Conservation (phyloP, 768 basidiomycete species). For the Lactarius akahatsu region DNA sequence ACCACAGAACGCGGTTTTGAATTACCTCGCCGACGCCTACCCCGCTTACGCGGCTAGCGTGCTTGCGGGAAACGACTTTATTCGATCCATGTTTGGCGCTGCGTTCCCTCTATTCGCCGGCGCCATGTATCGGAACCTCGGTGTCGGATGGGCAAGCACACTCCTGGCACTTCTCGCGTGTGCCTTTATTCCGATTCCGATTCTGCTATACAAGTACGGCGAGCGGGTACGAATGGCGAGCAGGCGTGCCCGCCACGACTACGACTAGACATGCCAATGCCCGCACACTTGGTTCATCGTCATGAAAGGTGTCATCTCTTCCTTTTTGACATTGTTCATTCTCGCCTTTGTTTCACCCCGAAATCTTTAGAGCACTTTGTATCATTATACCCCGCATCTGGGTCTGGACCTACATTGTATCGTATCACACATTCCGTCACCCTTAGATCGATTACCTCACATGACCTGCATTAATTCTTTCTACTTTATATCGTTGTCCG, state of each 20-base stretch:
- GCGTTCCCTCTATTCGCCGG: slow-evolving; percentile 29
- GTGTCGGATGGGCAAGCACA: slow-evolving; percentile 33
- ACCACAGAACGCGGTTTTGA: slow-evolving; percentile 30
- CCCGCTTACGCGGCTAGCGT: slow-evolving; percentile 37
- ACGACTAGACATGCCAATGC: slow-evolving; percentile 3
- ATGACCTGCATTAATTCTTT: background rate
- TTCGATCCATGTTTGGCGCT: slow-evolving; percentile 34
- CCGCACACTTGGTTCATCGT: background rate
- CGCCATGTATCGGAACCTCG: slow-evolving; percentile 32
- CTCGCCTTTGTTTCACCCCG: background rate
- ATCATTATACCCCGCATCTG: background rate
- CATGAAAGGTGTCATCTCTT: background rate
- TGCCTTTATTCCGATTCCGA: slow-evolving; percentile 32
- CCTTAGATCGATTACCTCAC: background rate
- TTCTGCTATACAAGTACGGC: slow-evolving; percentile 27
- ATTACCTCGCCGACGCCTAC: slow-evolving; percentile 38
- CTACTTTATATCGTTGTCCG: background rate
- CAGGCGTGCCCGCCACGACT: slow-evolving; percentile 29
- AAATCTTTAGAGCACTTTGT: background rate
- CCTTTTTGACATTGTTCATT: background rate
- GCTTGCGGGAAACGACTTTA: slow-evolving; percentile 39
- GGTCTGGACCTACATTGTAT: background rate
- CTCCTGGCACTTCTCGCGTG: slow-evolving; percentile 34
- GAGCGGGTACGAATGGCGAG: slow-evolving; percentile 24
- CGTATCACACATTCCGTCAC: background rate